phyloP scores from a whole-genome alignment of 148 eudicot species.

The Amaranthus cruentus region DNA sequence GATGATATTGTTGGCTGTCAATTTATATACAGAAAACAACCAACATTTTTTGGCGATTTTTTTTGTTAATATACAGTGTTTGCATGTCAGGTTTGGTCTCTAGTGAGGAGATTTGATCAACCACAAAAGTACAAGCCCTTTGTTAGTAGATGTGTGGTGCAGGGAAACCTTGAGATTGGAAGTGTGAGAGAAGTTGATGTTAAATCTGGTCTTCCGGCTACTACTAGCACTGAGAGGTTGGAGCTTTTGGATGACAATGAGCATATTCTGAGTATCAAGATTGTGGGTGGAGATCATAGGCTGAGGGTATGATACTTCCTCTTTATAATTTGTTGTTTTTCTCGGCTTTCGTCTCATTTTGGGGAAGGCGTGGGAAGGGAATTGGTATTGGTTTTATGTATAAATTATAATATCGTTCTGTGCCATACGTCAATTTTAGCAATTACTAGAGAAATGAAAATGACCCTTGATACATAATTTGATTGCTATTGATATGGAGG shows the following conservation, averaged over 20 bases:
- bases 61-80: neutral
- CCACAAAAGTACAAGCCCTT: constrained; percentile 72
- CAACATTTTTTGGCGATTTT: neutral
- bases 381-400: neutral
- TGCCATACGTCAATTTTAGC: neutral
- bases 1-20: neutral
- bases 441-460: neutral
- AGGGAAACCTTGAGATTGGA: constrained; percentile 58
- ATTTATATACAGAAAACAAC: neutral
- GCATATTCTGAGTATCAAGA: constrained; percentile 57
- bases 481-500: neutral
- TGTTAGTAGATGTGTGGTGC: constrained; percentile 47
- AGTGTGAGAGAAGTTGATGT: constrained; percentile 73
- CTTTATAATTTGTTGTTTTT: neutral
- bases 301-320: constrained; percentile 39
- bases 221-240: constrained; percentile 63
- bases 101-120: constrained; percentile 66
- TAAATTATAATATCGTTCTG: neutral
- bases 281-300: constrained; percentile 69
- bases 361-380: neutral
- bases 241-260: constrained; percentile 64
- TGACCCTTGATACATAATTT: neutral
- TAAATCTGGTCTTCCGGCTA: constrained; percentile 72
- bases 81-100: constrained; percentile 52
- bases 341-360: neutral